phyloP scores from a whole-genome alignment of 805 yeast genomes.

The Metschnikowia hibisci region DNA sequence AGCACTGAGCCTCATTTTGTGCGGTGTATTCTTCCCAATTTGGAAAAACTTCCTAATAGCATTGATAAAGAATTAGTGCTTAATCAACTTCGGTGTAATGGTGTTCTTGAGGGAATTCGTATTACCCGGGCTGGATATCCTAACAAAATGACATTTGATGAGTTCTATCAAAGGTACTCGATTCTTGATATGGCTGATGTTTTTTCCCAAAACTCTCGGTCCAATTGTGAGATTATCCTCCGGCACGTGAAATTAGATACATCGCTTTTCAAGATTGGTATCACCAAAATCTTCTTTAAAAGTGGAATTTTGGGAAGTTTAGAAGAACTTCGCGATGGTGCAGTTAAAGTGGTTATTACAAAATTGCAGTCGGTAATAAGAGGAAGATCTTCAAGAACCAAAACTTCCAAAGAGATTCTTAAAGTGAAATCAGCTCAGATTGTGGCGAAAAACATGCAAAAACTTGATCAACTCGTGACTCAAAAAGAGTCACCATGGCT shows the following conservation, averaged over 20 bases:
- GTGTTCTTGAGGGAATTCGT: constrained; percentile 96
- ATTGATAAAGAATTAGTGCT: constrained; percentile 76
- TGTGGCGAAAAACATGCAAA: constrained; percentile 56
- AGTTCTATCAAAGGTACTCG: constrained; percentile 71
- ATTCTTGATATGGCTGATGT: constrained; percentile 52
- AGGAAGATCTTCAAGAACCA: constrained; percentile 57
- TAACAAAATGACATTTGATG: constrained; percentile 79
- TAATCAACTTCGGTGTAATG: constrained; percentile 91
- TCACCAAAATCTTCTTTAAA: constrained; percentile 69
- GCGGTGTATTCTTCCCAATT: constrained; percentile 91
- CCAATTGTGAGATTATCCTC: constrained; percentile 65
- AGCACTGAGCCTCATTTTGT: constrained; percentile 95
- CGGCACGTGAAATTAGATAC: constrained; percentile 58
- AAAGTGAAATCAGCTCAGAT: constrained; percentile 68
- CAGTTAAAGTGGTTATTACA: constrained; percentile 52
- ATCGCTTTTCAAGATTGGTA: constrained; percentile 60
- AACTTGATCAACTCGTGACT: constrained; percentile 51
- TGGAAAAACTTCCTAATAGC: constrained; percentile 60
- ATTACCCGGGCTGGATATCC: constrained; percentile 98
- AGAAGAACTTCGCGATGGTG: constrained; percentile 71
- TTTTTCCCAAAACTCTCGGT: constrained; percentile 48
- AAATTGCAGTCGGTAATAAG: constrained; percentile 61
- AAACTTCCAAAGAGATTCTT: constrained; percentile 45
- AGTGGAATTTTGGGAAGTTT: constrained; percentile 74
- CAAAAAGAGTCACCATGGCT: constrained; percentile 54